Conservation (phyloP, 2,329 filamentous ascomycete genomes). For the Pseudocercospora crystallina region DNA sequence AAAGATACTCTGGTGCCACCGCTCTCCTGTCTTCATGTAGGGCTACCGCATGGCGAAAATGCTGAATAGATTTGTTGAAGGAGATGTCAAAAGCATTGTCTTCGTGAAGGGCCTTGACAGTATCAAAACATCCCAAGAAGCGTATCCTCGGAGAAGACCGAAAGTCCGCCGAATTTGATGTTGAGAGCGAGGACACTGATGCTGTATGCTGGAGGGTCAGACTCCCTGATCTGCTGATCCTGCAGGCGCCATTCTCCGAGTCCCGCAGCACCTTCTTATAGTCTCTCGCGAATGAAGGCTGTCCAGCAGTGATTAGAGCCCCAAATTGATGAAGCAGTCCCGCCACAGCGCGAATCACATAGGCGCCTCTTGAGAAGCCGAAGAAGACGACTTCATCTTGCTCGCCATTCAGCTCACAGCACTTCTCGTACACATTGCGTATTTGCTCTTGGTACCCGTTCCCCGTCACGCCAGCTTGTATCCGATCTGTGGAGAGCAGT, state of each 20-base stretch:
- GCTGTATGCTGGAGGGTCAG: background rate
- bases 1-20: slow-evolving; percentile 31
- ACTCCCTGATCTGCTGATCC: background rate
- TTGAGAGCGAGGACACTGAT: slow-evolving; percentile 16
- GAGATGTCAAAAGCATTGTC: slow-evolving; percentile 32
- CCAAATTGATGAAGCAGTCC: slow-evolving; percentile 41
- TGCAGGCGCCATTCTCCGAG: slow-evolving; percentile 4
- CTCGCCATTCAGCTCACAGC: slow-evolving; percentile 18
- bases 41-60: slow-evolving; percentile 42
- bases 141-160: slow-evolving; percentile 35
- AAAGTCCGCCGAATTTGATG: slow-evolving; percentile 11
- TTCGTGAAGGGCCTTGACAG: slow-evolving; percentile 34
- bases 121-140: slow-evolving; percentile 42
- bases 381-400: slow-evolving; percentile 44
- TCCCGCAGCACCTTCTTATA: slow-evolving; percentile 32
- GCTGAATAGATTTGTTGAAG: slow-evolving; percentile 36
- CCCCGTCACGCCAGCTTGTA: slow-evolving; percentile 20
- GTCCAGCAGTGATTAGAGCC: slow-evolving; percentile 25
- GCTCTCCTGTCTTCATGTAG: slow-evolving; percentile 39
- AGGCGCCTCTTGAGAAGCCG: slow-evolving; percentile 44
- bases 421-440: slow-evolving; percentile 27
- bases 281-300: slow-evolving; percentile 29
- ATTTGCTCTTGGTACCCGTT: slow-evolving; percentile 25
- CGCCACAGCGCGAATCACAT: slow-evolving; percentile 42
- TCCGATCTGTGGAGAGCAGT: slow-evolving; percentile 15